phyloP scores from a whole-genome alignment of 306 rosid genomes.

The Cicer chorassanicum region DNA sequence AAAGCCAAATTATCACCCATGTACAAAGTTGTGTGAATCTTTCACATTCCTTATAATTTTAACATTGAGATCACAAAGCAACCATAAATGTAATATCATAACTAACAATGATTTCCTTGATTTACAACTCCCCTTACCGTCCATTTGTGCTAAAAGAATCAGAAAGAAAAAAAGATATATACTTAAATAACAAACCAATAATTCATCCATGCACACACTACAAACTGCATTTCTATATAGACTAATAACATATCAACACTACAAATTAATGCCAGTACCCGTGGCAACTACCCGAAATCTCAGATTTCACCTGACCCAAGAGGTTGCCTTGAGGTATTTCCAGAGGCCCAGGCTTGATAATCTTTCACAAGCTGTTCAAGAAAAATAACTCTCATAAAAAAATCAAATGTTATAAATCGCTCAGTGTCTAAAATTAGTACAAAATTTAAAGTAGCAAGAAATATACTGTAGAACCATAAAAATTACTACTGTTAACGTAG shows the following conservation, averaged over 20 bases:
- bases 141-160: not conserved
- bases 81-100: slow-evolving; percentile 36
- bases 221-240: slow-evolving; percentile 23
- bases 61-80: slow-evolving; percentile 13
- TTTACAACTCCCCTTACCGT: not conserved
- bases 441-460: slow-evolving; percentile 29
- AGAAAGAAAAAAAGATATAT: not conserved
- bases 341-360: slow-evolving; percentile 90
- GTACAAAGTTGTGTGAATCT: not conserved
- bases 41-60: slow-evolving; percentile 3
- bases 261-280: slow-evolving; percentile 34
- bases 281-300: slow-evolving; percentile 37
- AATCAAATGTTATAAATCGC: slow-evolving; percentile 5
- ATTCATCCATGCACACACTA: slow-evolving; percentile 13
- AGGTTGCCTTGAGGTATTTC: slow-evolving; percentile 64
- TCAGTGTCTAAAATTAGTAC: slow-evolving; percentile 21
- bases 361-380: slow-evolving; percentile 86
- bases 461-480: slow-evolving; percentile 1
- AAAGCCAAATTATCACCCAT: not conserved
- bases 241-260: slow-evolving; percentile 30
- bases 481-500: not conserved
- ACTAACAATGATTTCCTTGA: not conserved
- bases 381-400: not conserved
- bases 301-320: slow-evolving; percentile 58
- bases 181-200: slow-evolving; percentile 28